Conservation (phyloP, 495 filamentous ascomycete genomes). For the Penicillium steckii region DNA sequence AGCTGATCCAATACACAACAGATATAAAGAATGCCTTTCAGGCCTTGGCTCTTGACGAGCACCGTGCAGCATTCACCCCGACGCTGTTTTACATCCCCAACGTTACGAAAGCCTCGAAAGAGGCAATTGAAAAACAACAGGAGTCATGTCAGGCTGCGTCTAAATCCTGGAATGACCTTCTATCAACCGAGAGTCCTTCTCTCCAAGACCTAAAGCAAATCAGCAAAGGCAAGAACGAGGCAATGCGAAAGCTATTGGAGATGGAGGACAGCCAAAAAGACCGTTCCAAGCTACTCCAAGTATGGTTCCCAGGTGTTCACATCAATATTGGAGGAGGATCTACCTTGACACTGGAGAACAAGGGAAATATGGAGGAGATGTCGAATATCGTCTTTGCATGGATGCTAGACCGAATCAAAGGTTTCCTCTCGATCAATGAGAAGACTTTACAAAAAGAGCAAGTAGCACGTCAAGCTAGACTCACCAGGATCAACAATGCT, state of each 20-base stretch:
- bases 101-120: not conserved
- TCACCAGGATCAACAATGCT: not conserved
- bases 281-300: constrained; percentile 4
- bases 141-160: not conserved
- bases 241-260: not conserved
- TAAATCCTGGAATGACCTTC: not conserved
- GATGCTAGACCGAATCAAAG: constrained; percentile 14
- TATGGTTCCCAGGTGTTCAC: constrained; percentile 11
- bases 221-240: not conserved
- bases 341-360: constrained; percentile 4
- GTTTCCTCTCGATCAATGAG: not conserved
- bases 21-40: constrained; percentile 57
- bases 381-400: constrained; percentile 11
- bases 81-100: constrained; percentile 1
- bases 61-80: constrained; percentile 2
- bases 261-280: constrained; percentile 4
- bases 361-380: constrained; percentile 13
- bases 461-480: not conserved
- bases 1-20: too few species aligned
- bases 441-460: constrained; percentile 1
- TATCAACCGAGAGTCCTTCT: not conserved
- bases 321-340: constrained; percentile 10
- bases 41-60: constrained; percentile 40
- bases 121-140: not conserved
- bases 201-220: not conserved